phyloP scores from a whole-genome alignment of 306 rosid species.

The Prunus fruticosa region DNA sequence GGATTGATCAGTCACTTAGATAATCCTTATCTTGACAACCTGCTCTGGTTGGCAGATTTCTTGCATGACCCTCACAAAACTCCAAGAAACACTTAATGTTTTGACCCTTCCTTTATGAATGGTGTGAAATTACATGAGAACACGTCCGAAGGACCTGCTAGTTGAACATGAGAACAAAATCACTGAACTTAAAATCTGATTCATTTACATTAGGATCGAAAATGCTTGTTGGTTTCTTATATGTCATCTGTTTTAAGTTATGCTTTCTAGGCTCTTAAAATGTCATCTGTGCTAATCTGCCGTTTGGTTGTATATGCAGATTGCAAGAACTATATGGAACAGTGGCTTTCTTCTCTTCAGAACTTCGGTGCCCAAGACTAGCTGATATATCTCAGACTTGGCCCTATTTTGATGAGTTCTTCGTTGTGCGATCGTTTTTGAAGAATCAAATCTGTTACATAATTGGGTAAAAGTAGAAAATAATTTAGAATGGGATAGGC shows the following conservation, averaged over 20 bases:
- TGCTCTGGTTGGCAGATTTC: neutral
- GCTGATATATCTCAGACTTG: constrained; percentile 11
- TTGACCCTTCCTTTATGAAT: neutral
- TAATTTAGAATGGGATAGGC: too few species aligned
- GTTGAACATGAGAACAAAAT: neutral
- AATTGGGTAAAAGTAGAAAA: too few species aligned
- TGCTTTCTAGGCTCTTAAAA: neutral
- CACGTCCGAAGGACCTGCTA: neutral
- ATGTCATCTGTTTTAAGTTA: neutral
- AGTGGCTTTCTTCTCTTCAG: constrained; percentile 66
- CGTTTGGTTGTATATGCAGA: constrained; percentile 49
- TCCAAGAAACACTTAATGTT: neutral
- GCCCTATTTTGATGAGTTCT: constrained; percentile 8
- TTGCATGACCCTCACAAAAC: neutral
- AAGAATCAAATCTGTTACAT: too few species aligned
- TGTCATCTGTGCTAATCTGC: constrained; percentile 18
- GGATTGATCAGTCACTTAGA: neutral
- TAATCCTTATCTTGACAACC: neutral
- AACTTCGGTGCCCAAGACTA: constrained; percentile 39
- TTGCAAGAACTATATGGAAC: constrained; percentile 60
- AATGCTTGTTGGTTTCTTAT: neutral
- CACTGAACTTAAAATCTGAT: neutral
- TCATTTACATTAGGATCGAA: neutral
- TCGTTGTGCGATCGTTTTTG: neutral
- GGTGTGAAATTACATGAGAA: neutral